Conservation (phyloP, 257 asterid genomes). For the Thymus quinquecostatus region DNA sequence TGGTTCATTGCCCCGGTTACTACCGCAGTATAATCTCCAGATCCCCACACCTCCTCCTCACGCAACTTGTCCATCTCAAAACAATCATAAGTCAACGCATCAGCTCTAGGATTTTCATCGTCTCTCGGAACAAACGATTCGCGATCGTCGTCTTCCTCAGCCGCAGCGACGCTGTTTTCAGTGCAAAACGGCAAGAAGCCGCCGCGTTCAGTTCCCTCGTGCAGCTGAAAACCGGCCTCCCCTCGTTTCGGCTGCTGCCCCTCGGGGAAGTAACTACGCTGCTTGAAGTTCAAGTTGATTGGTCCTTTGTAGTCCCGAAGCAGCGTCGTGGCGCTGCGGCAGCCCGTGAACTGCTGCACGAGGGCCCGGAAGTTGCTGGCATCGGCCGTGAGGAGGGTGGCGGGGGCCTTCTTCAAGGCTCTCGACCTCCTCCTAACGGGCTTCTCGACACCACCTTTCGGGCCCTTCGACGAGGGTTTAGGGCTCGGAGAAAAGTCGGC, state of each 20-base stretch:
- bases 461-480: conserved; percentile 6
- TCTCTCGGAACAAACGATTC: not conserved
- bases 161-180: no score
- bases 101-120: conserved; percentile 6
- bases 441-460: conserved; percentile 29
- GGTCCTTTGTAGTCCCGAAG: conserved; percentile 50
- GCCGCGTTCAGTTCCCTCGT: not conserved
- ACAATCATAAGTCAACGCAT: conserved; percentile 33
- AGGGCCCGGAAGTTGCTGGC: conserved; percentile 52
- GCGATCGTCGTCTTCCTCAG: no score
- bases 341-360: conserved; percentile 73
- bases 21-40: conserved; percentile 20
- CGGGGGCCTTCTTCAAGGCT: conserved; percentile 45
- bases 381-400: conserved; percentile 50
- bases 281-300: conserved; percentile 58
- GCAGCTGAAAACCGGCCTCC: not conserved
- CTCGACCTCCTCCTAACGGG: conserved; percentile 41
- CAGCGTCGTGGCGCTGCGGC: conserved; percentile 31
- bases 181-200: conserved; percentile 8
- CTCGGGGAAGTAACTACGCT: conserved; percentile 4
- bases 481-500: not conserved
- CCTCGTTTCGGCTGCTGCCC: not conserved
- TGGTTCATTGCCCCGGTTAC: conserved; percentile 17
- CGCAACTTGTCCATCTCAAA: conserved; percentile 22
- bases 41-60: not conserved